These are phyloP conservation scores for Diaporthe batatas DNA, from an alignment of 2,329 filamentous ascomycete genomes.

Conservation along the genomic window DNA sequence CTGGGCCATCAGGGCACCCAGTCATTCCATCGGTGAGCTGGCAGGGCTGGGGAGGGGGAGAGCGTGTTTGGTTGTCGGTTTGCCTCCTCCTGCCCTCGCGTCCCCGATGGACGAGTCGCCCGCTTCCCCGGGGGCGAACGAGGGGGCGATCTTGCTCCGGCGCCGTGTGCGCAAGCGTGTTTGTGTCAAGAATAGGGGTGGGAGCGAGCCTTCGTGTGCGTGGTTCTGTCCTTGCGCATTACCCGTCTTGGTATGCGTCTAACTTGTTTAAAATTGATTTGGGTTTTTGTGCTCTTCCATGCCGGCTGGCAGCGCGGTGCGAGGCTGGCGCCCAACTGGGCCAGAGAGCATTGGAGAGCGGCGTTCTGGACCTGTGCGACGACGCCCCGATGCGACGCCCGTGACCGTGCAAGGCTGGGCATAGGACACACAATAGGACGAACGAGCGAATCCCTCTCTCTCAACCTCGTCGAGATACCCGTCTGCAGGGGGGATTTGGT, in stretches of 20 bases:
- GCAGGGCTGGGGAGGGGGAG: neutral
- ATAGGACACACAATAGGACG: slow-evolving; percentile 29
- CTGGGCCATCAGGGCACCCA: neutral
- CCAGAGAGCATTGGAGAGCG: neutral
- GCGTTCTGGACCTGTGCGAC: slow-evolving; percentile 28
- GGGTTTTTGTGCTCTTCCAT: slow-evolving; percentile 3
- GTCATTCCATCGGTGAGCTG: slow-evolving; percentile 7
- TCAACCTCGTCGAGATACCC: slow-evolving; percentile 14
- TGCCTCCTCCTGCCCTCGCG: slow-evolving; percentile 10
- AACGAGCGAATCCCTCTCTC: slow-evolving; percentile 19
- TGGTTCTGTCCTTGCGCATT: slow-evolving; percentile 30
- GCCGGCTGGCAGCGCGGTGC: slow-evolving; percentile 25
- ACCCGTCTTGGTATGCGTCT: slow-evolving; percentile 35
- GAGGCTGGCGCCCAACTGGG: slow-evolving; percentile 21
- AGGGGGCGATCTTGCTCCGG: neutral
- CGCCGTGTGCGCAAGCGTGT: neutral
- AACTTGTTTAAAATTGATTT: slow-evolving; percentile 33
- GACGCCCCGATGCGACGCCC: slow-evolving; percentile 30
- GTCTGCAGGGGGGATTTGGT: slow-evolving; percentile 23
- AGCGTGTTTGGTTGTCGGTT: neutral
- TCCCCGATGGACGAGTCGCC: slow-evolving; percentile 19
- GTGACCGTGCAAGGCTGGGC: slow-evolving; percentile 34
- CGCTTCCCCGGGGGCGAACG: slow-evolving; percentile 17
- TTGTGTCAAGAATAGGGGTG: neutral
- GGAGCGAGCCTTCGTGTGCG: neutral